These are phyloP conservation scores for Ustulina deusta DNA, from an alignment of 2,329 filamentous ascomycete species.

Conservation along the genomic window DNA sequence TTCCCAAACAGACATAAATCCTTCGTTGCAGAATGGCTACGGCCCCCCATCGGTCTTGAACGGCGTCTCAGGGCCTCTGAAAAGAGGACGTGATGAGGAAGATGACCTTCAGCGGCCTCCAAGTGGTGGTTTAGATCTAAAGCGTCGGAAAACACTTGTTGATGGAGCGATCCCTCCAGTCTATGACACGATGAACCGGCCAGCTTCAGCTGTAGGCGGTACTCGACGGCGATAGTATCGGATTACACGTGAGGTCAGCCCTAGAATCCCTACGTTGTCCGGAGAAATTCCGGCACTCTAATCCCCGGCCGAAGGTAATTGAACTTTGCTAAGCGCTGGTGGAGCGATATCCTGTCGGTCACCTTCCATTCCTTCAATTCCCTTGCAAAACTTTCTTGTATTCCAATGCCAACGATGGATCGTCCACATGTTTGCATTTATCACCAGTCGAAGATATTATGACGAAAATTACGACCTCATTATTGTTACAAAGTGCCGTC, in stretches of 20 bases:
- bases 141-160: constrained; percentile 82
- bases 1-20: constrained; percentile 70
- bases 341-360: constrained; percentile 36
- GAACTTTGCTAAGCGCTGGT: constrained; percentile 40
- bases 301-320: constrained; percentile 29
- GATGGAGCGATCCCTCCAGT: constrained; percentile 66
- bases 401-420: constrained; percentile 52
- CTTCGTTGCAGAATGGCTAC: constrained; percentile 71
- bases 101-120: constrained; percentile 71
- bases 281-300: constrained; percentile 6
- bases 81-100: constrained; percentile 68
- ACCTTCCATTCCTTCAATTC: constrained; percentile 45
- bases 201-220: constrained; percentile 57
- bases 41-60: constrained; percentile 74
- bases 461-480: constrained; percentile 57
- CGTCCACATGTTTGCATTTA: constrained; percentile 51
- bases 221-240: constrained; percentile 50
- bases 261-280: constrained; percentile 28
- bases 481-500: constrained; percentile 53
- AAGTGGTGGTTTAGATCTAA: constrained; percentile 74
- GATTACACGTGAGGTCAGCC: constrained; percentile 13
- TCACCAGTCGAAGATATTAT: constrained; percentile 52
- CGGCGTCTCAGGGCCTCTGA: constrained; percentile 62
- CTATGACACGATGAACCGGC: constrained; percentile 64
- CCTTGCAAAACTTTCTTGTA: constrained; percentile 53